phyloP scores from a whole-genome alignment of 805 yeast species.

The Candida verbasci region DNA sequence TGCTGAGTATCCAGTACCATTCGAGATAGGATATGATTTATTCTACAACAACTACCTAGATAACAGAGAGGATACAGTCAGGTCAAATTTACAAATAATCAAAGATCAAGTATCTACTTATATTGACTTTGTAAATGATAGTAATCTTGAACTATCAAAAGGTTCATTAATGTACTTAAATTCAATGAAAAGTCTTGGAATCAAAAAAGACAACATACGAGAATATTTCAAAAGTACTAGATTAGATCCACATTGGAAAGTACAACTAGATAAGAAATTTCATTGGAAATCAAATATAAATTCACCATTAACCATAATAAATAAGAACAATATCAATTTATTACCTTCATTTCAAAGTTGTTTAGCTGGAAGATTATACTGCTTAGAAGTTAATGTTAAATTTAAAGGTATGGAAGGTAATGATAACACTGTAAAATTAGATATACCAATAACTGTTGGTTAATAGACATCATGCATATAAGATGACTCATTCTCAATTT shows the following conservation, averaged over 20 bases:
- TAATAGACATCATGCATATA: constrained; percentile 7
- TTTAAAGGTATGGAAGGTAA: constrained; percentile 35
- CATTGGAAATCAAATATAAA: constrained; percentile 29
- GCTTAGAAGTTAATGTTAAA: constrained; percentile 44
- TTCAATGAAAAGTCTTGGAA: constrained; percentile 32
- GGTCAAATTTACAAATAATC: constrained; percentile 28
- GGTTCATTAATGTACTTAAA: constrained; percentile 32
- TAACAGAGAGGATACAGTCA: constrained; percentile 19
- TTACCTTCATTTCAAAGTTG: constrained; percentile 64
- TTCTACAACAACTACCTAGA: constrained; percentile 28
- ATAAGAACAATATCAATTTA: constrained; percentile 45
- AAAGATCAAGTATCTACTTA: constrained; percentile 32
- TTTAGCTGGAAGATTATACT: constrained; percentile 54
- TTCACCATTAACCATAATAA: constrained; percentile 38
- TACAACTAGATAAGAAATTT: constrained; percentile 10
- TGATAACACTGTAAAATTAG: constrained; percentile 28
- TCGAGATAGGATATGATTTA: constrained; percentile 37
- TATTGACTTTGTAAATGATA: constrained; percentile 31
- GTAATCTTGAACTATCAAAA: constrained; percentile 27
- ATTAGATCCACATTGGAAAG: constrained; percentile 25
- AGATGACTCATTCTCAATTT: constrained; percentile 5
- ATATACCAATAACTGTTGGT: constrained; percentile 35
- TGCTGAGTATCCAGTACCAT: constrained; percentile 38
- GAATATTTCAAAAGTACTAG: constrained; percentile 30
- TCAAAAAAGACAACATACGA: constrained; percentile 36